These are phyloP conservation scores for Cyclotella cryptica DNA, from an alignment of 108 stramenopile genomes.

Conservation along the genomic window DNA sequence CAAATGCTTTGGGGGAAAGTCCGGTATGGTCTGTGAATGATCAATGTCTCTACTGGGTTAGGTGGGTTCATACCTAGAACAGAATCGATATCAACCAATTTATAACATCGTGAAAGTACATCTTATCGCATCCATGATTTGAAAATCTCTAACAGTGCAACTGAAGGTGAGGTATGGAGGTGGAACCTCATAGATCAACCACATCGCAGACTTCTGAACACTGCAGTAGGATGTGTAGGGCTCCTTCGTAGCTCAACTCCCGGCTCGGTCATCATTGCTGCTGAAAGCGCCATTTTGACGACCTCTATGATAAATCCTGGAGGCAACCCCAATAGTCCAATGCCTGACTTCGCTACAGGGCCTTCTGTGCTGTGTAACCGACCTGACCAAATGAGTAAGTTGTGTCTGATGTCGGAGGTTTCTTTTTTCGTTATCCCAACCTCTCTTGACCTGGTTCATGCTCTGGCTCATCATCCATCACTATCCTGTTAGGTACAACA, in stretches of 20 bases:
- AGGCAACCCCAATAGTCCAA: slow-evolving; percentile 9
- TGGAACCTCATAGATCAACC: slow-evolving; percentile 65
- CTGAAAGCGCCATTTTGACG: slow-evolving; percentile 60
- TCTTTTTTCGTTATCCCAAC: no score
- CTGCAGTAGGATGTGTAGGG: slow-evolving; percentile 68
- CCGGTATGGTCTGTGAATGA: slow-evolving; percentile 70
- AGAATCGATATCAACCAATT: no score
- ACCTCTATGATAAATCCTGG: slow-evolving; percentile 34
- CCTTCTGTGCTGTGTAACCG: slow-evolving; percentile 55
- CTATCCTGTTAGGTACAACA: no score
- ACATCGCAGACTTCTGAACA: slow-evolving; percentile 60
- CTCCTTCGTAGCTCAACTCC: slow-evolving; percentile 26
- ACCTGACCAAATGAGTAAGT: slow-evolving; percentile 55
- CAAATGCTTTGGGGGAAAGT: slow-evolving; percentile 71
- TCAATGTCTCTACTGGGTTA: slow-evolving; percentile 71
- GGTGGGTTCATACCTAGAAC: slow-evolving; percentile 28
- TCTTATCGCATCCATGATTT: neutral
- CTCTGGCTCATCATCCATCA: no score
- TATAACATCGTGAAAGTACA: no score
- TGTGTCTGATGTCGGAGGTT: no score
- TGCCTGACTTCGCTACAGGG: slow-evolving; percentile 51
- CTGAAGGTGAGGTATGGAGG: slow-evolving; percentile 76
- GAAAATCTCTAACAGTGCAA: slow-evolving; percentile 52
- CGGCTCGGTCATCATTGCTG: slow-evolving; percentile 52
- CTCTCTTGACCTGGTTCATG: no score